Base-by-base conservation (phyloP, 1,139 yeast genomes). In the Geotrichum reessii region DNA sequence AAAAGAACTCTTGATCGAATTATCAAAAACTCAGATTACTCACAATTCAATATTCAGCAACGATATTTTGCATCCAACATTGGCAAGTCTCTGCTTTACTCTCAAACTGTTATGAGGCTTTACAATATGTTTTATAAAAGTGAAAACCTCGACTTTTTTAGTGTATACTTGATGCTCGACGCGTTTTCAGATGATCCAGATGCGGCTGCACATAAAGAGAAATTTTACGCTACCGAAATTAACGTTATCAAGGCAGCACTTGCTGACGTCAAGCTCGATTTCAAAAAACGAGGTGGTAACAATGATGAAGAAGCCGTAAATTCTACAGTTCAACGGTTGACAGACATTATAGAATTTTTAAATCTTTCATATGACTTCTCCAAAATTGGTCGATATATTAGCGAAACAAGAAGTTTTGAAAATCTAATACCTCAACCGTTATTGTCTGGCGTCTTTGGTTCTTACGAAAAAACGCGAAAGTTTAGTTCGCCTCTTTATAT, bases 11-110 rank as follows among this genome's bases (percentile, higher is more conserved):
- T 53, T 14, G 11, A 12, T 8, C 7, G 47, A 12, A 22, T 53
- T 33, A 37, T 47, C 31, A 22, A 50, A 3, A 21, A 17, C 17
- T 31, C 47, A 2, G 6, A 22, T 6, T 19, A 27, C 33, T 42
- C 47, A 19, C 51, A 22, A 33, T 46, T 19, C 14, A 14, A 21
- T 14, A 37, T 37, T 1, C 44, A 37, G 17, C 44, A 37, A 37
- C 44, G 44, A 37, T 57, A 53, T 44, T 57, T 44, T 40, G 54
- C 59, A n/a, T 37, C 55, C 1, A 55, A 57, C 28, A 51, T 53
- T 28, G 14, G 54, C 2, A 37, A 53, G 24, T 54, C 57, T 12
- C 24, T 57, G n/a, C 51, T 49, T 48, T 52, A 47, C n/a, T 57
- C 52, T 12, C 37, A 50, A 47, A 47, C 57, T 8, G 50, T 52